A percentile compares a stretch with the other conserved stretches of the same genome.
These are phyloP conservation scores for Alternaria sp. DNA, from an alignment of 2,329 filamentous ascomycete species.

Conservation along the genomic window DNA sequence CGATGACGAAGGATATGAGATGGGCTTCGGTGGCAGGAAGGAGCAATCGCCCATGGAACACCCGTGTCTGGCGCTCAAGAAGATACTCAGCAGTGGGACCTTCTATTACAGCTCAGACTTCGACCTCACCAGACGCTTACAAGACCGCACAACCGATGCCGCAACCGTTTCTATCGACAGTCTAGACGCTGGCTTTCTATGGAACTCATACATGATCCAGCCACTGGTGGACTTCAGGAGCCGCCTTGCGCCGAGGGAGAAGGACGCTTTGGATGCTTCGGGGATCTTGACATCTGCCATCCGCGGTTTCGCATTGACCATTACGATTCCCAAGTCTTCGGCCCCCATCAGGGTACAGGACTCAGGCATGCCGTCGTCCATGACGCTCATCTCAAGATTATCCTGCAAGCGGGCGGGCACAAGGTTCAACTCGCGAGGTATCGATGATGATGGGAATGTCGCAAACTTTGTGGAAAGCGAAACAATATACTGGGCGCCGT, in stretches of 20 bases:
- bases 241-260: slow-evolving; percentile 76
- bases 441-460: slow-evolving; percentile 96
- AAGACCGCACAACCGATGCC: slow-evolving; percentile 82
- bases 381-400: slow-evolving; percentile 89
- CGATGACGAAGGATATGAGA: slow-evolving; percentile 61
- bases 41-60: slow-evolving; percentile 79
- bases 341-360: slow-evolving; percentile 71
- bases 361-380: slow-evolving; percentile 77
- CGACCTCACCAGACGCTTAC: slow-evolving; percentile 89
- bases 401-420: slow-evolving; percentile 93
- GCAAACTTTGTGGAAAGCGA: slow-evolving; percentile 99
- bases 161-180: slow-evolving; percentile 88
- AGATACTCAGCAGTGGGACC: slow-evolving; percentile 87
- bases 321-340: slow-evolving; percentile 79
- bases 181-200: slow-evolving; percentile 89
- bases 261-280: slow-evolving; percentile 80
- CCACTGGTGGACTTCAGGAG: slow-evolving; percentile 89
- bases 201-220: slow-evolving; percentile 99
- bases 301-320: slow-evolving; percentile 86
- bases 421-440: slow-evolving; percentile 94
- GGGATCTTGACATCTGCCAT: slow-evolving; percentile 92
- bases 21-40: slow-evolving; percentile 61
- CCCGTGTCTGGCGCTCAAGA: slow-evolving; percentile 88
- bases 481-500: slow-evolving; percentile 85
- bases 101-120: slow-evolving; percentile 99